These are phyloP conservation scores for Scortechinia acanthostroma DNA, from an alignment of 2,329 filamentous ascomycete genomes.

Conservation along the genomic window DNA sequence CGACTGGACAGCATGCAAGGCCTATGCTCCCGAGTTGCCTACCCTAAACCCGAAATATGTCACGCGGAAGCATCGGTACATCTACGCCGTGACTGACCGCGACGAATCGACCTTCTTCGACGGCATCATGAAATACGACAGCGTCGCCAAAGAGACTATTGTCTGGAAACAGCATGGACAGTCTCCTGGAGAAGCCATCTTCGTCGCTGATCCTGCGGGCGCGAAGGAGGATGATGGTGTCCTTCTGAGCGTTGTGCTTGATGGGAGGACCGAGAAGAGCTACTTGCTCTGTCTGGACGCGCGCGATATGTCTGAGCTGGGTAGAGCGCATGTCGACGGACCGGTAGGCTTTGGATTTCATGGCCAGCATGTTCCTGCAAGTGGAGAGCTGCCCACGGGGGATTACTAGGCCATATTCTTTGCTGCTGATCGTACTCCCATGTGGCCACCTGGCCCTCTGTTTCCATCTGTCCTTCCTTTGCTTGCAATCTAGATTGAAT, in stretches of 20 bases:
- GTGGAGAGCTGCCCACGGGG: no score
- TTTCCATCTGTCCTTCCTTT: no score
- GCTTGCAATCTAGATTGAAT: no score
- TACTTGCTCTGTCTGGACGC: conserved; percentile 64
- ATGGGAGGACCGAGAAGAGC: conserved; percentile 47
- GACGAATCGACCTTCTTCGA: conserved; percentile 35
- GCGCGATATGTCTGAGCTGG: conserved; percentile 52
- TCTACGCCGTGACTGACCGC: conserved; percentile 38
- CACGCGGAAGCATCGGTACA: conserved; percentile 46
- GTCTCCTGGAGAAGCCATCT: conserved; percentile 65
- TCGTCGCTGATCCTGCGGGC: conserved; percentile 42
- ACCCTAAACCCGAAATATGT: conserved; percentile 52
- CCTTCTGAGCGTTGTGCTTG: conserved; percentile 54
- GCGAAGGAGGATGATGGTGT: conserved; percentile 55
- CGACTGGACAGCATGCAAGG: conserved; percentile 2
- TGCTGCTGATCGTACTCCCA: no score
- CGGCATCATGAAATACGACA: conserved; percentile 46
- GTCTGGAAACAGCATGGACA: conserved; percentile 48
- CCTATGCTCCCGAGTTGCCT: conserved; percentile 37
- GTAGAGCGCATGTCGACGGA: conserved; percentile 53
- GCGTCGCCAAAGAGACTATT: conserved; percentile 65
- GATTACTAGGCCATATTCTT: no score
- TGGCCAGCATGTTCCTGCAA: conserved; percentile 33
- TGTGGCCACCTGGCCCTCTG: no score
- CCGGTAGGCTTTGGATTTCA: conserved; percentile 61